Base-by-base conservation (phyloP, 768 basidiomycete genomes). In the Pleurotus platypus region DNA sequence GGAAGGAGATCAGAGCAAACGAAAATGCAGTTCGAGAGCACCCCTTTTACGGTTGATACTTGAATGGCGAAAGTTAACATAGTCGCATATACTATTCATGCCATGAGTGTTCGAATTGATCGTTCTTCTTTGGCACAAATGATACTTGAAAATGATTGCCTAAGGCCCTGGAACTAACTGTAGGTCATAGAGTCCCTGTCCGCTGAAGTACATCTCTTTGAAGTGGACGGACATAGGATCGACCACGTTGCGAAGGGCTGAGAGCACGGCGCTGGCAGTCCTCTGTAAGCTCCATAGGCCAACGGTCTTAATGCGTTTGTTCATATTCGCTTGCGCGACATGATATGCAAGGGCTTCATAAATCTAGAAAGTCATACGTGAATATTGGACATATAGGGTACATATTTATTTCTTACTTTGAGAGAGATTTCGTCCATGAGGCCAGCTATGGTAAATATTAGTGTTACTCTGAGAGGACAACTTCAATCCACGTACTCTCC, bases 311-410 rank as follows among this genome's bases (percentile, higher is more conserved):
- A 97, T 84, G 12, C 95, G 86, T 56, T 91, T 85, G 65, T 93
- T 90, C 77, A 92, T 86, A 67, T 94, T 92, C 22, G 84, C 87
- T 63, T 94, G 92, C 2, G 89, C 86, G 49, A 99, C 96, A 72
- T 98, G 97, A 69, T 94, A 86, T 8, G 96, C 96, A 57, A 99
- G 79, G 8, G 97, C 96, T 49, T 92, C 90, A 68, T 97, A 94
- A 16, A 85, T 87, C 85, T 92, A 60, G 8, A 22, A 42, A 30
- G 43, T n/a, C 16, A 54, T n/a, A 26, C 53, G 46, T 59, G 35
- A 18, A 55, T 50, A 51, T 26, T 56, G 51, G 59, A 30, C 55
- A 38, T 48, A 46, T 15, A 11, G 12, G 12, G 27, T 49, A 26
- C 18, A 35, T 18, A 6, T 27, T 50, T 18, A 6, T 27, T 50